Conservation (phyloP, 2,329 filamentous ascomycete species). For the Calonectria crousiana region DNA sequence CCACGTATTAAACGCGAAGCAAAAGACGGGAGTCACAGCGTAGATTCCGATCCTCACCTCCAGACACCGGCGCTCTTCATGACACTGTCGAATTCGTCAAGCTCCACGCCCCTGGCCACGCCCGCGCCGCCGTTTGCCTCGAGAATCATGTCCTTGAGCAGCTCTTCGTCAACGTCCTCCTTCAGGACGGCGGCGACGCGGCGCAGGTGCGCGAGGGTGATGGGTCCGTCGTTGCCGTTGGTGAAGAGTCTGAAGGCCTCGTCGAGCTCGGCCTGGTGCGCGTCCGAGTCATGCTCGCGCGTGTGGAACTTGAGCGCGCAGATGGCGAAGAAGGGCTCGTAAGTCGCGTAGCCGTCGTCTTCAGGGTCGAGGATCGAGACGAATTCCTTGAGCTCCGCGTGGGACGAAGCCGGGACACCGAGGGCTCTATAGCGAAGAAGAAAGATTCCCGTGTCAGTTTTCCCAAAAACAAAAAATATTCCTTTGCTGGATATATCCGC, state of each 20-base stretch:
- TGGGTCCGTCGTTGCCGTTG: constrained; percentile 65
- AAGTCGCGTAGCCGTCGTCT: constrained; percentile 80
- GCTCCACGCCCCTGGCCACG: constrained; percentile 76
- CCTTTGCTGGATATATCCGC: not conserved
- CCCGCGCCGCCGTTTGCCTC: constrained; percentile 90
- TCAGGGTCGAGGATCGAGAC: constrained; percentile 86
- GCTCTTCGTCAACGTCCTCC: constrained; percentile 85
- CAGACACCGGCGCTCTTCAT: constrained; percentile 89
- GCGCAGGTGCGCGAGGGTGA: constrained; percentile 83
- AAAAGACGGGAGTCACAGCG: not conserved
- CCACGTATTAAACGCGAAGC: not conserved
- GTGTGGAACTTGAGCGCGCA: constrained; percentile 87
- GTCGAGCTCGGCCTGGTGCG: constrained; percentile 76
- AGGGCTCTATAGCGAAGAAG: constrained; percentile 81
- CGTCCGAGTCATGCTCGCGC: constrained; percentile 64
- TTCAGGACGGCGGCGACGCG: constrained; percentile 84
- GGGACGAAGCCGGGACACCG: constrained; percentile 74
- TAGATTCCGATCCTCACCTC: constrained; percentile 62
- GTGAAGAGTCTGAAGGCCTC: constrained; percentile 88
- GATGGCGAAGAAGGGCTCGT: constrained; percentile 86
- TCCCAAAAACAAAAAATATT: too few relatives aligned
- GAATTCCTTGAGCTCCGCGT: constrained; percentile 80
- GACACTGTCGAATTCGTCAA: constrained; percentile 87
- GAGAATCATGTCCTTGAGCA: constrained; percentile 92
- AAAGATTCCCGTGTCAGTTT: too few relatives aligned